These are phyloP conservation scores for Fusarium mexicanum DNA, from an alignment of 2,329 filamentous ascomycete genomes.

Conservation along the genomic window DNA sequence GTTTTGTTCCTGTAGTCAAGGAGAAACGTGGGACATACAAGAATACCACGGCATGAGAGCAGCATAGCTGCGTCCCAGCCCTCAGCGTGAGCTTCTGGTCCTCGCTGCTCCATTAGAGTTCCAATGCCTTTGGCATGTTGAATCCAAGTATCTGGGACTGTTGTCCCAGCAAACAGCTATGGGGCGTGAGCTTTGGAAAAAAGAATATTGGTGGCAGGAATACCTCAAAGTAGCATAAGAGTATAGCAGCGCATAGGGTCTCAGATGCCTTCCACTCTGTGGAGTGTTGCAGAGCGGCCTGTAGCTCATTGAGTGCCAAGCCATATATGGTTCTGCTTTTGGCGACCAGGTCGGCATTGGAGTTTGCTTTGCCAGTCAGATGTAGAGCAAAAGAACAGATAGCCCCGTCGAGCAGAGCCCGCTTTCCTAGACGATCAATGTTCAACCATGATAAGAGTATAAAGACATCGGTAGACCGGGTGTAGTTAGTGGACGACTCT, in stretches of 20 bases:
- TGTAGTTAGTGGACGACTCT: constrained; percentile 30
- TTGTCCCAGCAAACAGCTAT: constrained; percentile 55
- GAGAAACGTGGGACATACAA: constrained; percentile 44
- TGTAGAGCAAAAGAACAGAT: constrained; percentile 52
- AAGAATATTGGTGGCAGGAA: background rate
- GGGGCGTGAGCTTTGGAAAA: constrained; percentile 19
- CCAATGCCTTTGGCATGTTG: constrained; percentile 52
- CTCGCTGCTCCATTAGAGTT: constrained; percentile 52
- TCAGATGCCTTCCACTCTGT: constrained; percentile 52
- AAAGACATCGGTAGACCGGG: constrained; percentile 36
- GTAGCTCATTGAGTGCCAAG: constrained; percentile 48
- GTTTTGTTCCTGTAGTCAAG: background rate
- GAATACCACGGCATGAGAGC: constrained; percentile 50
- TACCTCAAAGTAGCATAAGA: constrained; percentile 54
- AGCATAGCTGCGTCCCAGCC: constrained; percentile 52
- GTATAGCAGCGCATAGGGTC: constrained; percentile 54
- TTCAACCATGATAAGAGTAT: constrained; percentile 43
- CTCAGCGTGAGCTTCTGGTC: constrained; percentile 47
- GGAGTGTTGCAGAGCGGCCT: constrained; percentile 49
- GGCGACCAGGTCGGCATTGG: constrained; percentile 44
- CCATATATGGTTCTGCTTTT: constrained; percentile 53
- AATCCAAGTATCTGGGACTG: constrained; percentile 50
- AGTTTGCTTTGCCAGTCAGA: constrained; percentile 49
- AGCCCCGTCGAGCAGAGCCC: constrained; percentile 51
- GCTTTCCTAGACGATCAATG: constrained; percentile 47